These are phyloP conservation scores for Boletus eberwhitei DNA, from an alignment of 768 basidiomycete genomes.

Conservation along the genomic window DNA sequence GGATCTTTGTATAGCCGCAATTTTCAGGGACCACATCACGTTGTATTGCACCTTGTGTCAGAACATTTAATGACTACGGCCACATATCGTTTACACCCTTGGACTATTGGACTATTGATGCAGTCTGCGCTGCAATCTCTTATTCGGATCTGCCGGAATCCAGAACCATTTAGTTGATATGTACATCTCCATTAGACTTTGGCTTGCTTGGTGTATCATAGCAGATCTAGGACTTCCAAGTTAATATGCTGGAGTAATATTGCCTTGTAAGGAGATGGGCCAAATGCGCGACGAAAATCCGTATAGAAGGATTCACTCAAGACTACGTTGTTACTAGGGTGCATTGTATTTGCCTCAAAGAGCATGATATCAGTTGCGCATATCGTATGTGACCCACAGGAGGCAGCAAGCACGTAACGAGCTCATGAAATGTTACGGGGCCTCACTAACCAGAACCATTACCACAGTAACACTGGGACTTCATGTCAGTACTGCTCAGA, in stretches of 20 bases:
- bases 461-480: slow-evolving; percentile 62
- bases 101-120: slow-evolving; percentile 6
- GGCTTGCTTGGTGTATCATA: slow-evolving; percentile 32
- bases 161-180: slow-evolving; percentile 21
- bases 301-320: background rate
- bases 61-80: slow-evolving; percentile 65
- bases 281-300: background rate
- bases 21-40: slow-evolving; percentile 79
- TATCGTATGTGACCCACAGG: background rate
- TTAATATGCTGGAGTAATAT: slow-evolving; percentile 8
- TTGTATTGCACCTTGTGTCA: slow-evolving; percentile 82
- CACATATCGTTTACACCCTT: slow-evolving; percentile 5
- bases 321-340: background rate
- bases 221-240: slow-evolving; percentile 12
- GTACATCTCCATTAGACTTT: slow-evolving; percentile 25
- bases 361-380: background rate
- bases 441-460: slow-evolving; percentile 66
- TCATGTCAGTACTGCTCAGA: slow-evolving; percentile 8
- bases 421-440: slow-evolving; percentile 31
- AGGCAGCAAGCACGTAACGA: background rate
- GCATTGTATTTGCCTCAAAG: background rate
- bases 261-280: background rate
- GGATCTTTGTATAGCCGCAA: slow-evolving; percentile 48
- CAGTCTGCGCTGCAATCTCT: slow-evolving; percentile 2
- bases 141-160: slow-evolving; percentile 18